Conservation (phyloP, 1,284 basidiomycete species). For the Sanghuangporus baumii region DNA sequence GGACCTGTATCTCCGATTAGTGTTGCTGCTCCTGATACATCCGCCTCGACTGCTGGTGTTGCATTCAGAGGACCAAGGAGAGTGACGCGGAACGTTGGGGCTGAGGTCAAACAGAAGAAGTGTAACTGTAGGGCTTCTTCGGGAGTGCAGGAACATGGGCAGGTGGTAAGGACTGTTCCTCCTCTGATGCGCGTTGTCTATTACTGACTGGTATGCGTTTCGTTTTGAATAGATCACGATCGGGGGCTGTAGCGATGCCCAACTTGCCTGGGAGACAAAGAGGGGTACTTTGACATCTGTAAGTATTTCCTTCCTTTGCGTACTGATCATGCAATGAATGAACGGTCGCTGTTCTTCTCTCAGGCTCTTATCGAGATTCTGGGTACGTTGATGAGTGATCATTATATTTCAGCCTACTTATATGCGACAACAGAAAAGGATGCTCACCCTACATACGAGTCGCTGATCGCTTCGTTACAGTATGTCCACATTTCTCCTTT, state of each 20-base stretch:
- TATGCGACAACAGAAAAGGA: slow-evolving; percentile 1
- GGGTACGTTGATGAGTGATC: not conserved
- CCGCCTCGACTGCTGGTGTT: not conserved
- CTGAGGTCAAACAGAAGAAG: not conserved
- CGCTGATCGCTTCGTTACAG: not conserved
- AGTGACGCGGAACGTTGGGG: not conserved
- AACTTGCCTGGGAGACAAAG: not conserved
- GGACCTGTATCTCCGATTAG: not conserved
- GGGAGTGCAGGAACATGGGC: not conserved
- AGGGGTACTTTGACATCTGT: slow-evolving; percentile 8
- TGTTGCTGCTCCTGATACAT: not conserved
- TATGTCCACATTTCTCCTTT: not conserved
- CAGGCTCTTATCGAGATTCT: slow-evolving; percentile 8
- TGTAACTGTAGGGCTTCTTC: not conserved
- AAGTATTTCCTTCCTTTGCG: not conserved
- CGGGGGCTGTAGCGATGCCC: not conserved
- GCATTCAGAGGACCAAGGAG: not conserved
- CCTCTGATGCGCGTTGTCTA: not conserved
- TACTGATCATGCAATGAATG: not conserved
- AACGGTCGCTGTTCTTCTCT: not conserved
- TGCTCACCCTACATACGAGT: slow-evolving; percentile 5
- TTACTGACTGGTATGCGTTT: not conserved
- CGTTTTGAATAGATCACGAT: not conserved
- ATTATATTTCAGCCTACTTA: not conserved
- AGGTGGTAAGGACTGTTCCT: not conserved